Conservation (phyloP, 495 filamentous ascomycete species). For the Mycothermus thermophilus region DNA sequence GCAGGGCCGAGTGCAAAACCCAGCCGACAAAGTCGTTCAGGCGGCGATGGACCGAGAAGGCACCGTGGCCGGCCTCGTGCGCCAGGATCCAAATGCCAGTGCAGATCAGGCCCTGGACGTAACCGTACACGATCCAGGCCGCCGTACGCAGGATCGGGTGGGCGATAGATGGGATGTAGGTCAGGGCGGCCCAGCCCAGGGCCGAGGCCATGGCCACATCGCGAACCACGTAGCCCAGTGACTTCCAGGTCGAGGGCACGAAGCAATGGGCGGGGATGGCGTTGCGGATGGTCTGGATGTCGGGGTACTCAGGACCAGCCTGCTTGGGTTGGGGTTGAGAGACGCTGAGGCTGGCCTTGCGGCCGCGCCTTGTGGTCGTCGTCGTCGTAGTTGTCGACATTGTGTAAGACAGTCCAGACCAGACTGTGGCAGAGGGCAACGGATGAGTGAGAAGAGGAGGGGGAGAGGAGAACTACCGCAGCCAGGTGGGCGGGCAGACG, state of each 20-base stretch:
- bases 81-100: conserved; percentile 81
- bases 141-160: conserved; percentile 37
- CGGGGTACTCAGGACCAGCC: conserved; percentile 52
- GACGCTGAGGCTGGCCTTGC: conserved; percentile 12
- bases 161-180: conserved; percentile 44
- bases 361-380: conserved; percentile 11
- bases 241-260: conserved; percentile 47
- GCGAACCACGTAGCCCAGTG: conserved; percentile 53
- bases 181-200: conserved; percentile 53
- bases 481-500: neutral
- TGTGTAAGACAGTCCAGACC: neutral
- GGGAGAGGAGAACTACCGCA: neutral
- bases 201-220: conserved; percentile 47
- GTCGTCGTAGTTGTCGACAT: conserved; percentile 16
- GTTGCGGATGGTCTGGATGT: conserved; percentile 62
- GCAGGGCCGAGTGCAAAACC: conserved; percentile 62
- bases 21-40: conserved; percentile 79
- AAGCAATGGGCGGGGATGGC: conserved; percentile 75
- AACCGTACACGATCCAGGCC: conserved; percentile 54
- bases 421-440: neutral
- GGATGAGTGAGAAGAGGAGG: neutral
- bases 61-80: conserved; percentile 79
- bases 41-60: conserved; percentile 63
- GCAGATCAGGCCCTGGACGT: conserved; percentile 60
- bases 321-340: conserved; percentile 42